phyloP scores from a whole-genome alignment of 495 filamentous ascomycete species.

The Tuber calosporum region DNA sequence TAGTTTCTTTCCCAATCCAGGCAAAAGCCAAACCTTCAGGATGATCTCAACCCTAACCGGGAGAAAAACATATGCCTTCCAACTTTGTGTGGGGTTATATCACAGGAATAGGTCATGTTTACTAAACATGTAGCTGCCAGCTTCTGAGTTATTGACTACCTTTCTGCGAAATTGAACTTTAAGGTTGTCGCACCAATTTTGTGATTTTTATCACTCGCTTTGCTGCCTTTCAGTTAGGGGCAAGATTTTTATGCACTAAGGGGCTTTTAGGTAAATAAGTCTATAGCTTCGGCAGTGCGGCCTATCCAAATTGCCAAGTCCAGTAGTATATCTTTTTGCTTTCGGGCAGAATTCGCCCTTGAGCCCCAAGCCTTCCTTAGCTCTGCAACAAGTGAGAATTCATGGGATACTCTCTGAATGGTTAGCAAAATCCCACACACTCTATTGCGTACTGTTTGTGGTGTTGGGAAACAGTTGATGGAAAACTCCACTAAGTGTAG shows the following conservation, averaged over 20 bases:
- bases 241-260: background rate
- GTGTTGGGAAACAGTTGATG: no score
- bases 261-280: background rate
- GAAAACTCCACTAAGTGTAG: no score
- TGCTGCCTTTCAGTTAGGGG: no score
- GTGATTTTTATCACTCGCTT: background rate
- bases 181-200: background rate
- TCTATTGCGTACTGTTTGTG: no score
- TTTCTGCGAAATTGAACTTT: accelerated
- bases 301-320: accelerated
- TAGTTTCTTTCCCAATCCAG: background rate
- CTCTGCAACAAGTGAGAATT: no score
- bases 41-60: background rate
- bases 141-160: background rate
- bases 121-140: background rate
- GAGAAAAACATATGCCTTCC: background rate
- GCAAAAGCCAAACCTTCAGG: background rate
- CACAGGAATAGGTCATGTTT: background rate
- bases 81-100: no score
- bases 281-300: background rate
- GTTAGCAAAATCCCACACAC: no score
- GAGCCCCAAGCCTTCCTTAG: background rate
- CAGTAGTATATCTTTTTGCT: background rate
- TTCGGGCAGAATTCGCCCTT: no score
- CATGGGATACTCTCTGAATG: no score